phyloP scores from a whole-genome alignment of 768 basidiomycete genomes.

The Melanogaster broomeanus region DNA sequence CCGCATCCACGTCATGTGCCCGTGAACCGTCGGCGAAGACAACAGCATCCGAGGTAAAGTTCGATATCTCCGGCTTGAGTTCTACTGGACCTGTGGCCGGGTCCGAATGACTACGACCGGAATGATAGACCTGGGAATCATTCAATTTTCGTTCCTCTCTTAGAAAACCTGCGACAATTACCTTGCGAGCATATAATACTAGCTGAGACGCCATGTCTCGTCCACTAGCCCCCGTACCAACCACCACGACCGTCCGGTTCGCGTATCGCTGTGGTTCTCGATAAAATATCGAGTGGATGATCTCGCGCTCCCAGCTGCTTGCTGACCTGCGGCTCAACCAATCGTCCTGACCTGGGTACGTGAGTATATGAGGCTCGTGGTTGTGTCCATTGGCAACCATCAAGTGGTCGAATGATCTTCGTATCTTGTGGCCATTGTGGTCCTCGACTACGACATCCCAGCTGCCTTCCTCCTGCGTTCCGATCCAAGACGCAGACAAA shows the following conservation, averaged over 20 bases:
- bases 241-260: conserved; percentile 48
- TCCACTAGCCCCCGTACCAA: conserved; percentile 49
- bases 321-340: conserved; percentile 42
- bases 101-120: conserved; percentile 32
- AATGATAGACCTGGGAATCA: conserved; percentile 32
- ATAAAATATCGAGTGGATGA: conserved; percentile 56
- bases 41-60: conserved; percentile 46
- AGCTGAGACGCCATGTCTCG: conserved; percentile 49
- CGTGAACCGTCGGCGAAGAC: conserved; percentile 50
- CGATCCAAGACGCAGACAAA: conserved; percentile 44
- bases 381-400: conserved; percentile 59
- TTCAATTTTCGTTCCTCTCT: neutral
- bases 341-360: conserved; percentile 47
- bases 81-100: conserved; percentile 22
- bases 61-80: conserved; percentile 46
- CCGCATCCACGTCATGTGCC: conserved; percentile 40
- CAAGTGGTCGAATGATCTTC: conserved; percentile 50
- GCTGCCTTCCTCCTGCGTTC: conserved; percentile 35
- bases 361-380: conserved; percentile 48
- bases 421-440: conserved; percentile 17
- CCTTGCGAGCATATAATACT: conserved; percentile 40
- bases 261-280: conserved; percentile 46
- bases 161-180: conserved; percentile 19
- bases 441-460: conserved; percentile 46
- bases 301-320: conserved; percentile 33